Evolutionary conservation across 176 grass and related monocot species (phyloP), one percentile per base, ranked within the genome.

Genomic region (Hordeum vulgare): DNA sequence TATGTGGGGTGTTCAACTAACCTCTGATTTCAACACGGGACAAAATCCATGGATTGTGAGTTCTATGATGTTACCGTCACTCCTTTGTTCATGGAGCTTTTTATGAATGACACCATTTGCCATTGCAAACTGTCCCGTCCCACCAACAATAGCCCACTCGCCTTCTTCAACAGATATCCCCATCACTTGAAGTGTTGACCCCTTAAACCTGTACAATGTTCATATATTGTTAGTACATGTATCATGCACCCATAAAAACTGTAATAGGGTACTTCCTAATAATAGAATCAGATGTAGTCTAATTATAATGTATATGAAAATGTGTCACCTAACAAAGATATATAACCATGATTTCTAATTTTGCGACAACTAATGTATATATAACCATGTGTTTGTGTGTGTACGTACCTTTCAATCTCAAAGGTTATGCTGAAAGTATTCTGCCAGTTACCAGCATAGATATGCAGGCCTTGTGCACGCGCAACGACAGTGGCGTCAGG

Each of bases 121-220:
- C 81, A 84, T 33, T 0, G 7, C 2, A 8, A 65, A 65, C 28
- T 65, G 14, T 18, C 57, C 57, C 0, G 81, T 75, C 5, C 81
- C 70, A 3, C 70, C 71, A 34, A 83, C 81, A 62, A 83, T 83
- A 25, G 81, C 40, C 81, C 81, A 84, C 26, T 63, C 69, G 20
- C 57, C 68, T 15, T 5, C 4, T 6, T 63, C 56, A 25, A 83
- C 69, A 6, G 27, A 33, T 65, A 65, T 33, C 28, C 72, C 44
- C 72, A 65, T 75, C 31, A 77, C 82, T 2, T 84, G 45, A 14
- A 84, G 61, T 0, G 61, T 76, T 17, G 82, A 84, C 1, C 73
- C 73, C 73, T 57, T 76, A 13, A 57, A 57, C 33, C 61, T 77
- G 0, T 5, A 56, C 29, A 5, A 18, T 1, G 1, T 31, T 14